A percentile compares a stretch with the other conserved stretches of the same genome.
Conservation (phyloP, 2,329 filamentous ascomycete genomes). For the Clarireedia homoeocarpa region DNA sequence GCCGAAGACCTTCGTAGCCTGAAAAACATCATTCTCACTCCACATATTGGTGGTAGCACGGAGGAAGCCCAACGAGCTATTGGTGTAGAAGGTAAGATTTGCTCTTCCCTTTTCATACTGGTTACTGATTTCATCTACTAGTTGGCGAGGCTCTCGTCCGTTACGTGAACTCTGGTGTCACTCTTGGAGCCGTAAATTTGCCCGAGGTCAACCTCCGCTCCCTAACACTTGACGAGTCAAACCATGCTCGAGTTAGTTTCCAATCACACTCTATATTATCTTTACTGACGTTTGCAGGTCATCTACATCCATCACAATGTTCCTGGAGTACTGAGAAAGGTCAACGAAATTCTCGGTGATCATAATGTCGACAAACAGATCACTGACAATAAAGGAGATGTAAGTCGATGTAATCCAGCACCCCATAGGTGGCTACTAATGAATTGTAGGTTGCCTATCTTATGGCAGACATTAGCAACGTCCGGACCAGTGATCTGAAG, state of each 20-base stretch:
- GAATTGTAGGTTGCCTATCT: conserved; percentile 68
- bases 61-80: conserved; percentile 97
- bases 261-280: background rate
- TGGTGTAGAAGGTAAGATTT: conserved; percentile 63
- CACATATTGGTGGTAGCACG: conserved; percentile 94
- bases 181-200: conserved; percentile 87
- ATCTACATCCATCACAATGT: conserved; percentile 97
- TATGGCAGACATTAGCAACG: conserved; percentile 93
- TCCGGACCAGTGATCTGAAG: conserved; percentile 74
- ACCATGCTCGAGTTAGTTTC: conserved; percentile 67
- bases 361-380: conserved; percentile 99
- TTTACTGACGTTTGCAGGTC: conserved; percentile 42
- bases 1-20: conserved; percentile 75
- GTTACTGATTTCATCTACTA: conserved; percentile 23
- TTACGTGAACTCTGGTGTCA: conserved; percentile 94
- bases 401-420: conserved; percentile 33
- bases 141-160: conserved; percentile 80
- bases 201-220: conserved; percentile 89
- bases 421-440: conserved; percentile 14
- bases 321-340: conserved; percentile 86
- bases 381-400: conserved; percentile 87
- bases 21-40: conserved; percentile 90
- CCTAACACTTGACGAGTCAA: conserved; percentile 80
- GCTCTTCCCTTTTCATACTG: background rate
- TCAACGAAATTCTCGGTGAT: conserved; percentile 88